Conservation (phyloP, 2,329 filamentous ascomycete genomes). For the Emergomyces africanus region DNA sequence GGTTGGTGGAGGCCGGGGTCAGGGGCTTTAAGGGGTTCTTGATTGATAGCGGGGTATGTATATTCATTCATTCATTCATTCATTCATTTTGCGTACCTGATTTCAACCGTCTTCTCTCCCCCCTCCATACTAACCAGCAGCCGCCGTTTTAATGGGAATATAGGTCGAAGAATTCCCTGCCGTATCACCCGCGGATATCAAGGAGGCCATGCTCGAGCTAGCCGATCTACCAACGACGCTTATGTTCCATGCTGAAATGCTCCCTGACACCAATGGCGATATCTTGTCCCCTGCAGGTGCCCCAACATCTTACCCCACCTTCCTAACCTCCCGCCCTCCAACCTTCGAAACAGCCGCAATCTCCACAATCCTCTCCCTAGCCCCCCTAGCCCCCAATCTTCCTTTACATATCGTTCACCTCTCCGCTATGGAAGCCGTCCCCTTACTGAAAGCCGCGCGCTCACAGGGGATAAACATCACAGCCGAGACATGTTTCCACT, state of each 20-base stretch:
- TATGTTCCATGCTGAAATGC: constrained; percentile 99
- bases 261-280: constrained; percentile 59
- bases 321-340: constrained; percentile 79
- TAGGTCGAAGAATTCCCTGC: constrained; percentile 93
- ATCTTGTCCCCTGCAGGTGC: constrained; percentile 59
- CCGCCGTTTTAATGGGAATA: neutral
- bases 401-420: constrained; percentile 90
- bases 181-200: constrained; percentile 67
- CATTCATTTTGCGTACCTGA: neutral
- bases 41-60: constrained; percentile 81
- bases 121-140: neutral
- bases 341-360: constrained; percentile 87
- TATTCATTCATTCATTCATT: too few species aligned
- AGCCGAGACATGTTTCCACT: constrained; percentile 93
- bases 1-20: constrained; percentile 72
- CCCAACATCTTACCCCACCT: constrained; percentile 71
- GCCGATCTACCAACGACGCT: constrained; percentile 74
- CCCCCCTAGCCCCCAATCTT: constrained; percentile 65
- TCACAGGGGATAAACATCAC: constrained; percentile 68
- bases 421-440: constrained; percentile 78
- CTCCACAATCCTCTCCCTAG: constrained; percentile 69
- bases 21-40: constrained; percentile 96
- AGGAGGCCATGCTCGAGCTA: constrained; percentile 65
- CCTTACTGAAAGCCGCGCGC: constrained; percentile 62
- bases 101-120: neutral